A percentile compares a stretch with the other conserved stretches of the same genome.
These are phyloP conservation scores for Nannochloropsis gaditana DNA, from an alignment of 108 stramenopile species.

Conservation along the genomic window DNA sequence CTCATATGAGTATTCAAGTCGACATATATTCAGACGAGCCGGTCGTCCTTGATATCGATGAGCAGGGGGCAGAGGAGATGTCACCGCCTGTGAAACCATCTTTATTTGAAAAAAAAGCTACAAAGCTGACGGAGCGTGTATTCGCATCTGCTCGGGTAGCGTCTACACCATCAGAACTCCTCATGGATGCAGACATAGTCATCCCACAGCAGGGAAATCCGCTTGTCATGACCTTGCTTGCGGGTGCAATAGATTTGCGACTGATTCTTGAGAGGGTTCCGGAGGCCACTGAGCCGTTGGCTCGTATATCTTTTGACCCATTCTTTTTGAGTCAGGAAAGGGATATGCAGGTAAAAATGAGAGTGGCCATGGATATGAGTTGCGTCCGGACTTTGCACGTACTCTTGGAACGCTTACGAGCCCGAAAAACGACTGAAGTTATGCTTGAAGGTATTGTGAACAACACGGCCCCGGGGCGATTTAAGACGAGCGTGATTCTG, in stretches of 20 bases:
- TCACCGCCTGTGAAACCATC: not conserved
- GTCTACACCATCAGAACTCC: not conserved
- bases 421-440: not conserved
- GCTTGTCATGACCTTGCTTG: conserved; percentile 1
- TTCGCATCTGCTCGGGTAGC: not conserved
- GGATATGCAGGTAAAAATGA: not conserved
- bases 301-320: not conserved
- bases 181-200: not conserved
- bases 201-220: not conserved
- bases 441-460: not conserved
- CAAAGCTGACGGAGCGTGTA: not conserved
- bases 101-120: too few species aligned
- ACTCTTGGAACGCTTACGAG: not conserved
- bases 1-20: not conserved
- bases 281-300: not conserved
- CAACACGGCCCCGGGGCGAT: not conserved
- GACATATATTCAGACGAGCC: not conserved
- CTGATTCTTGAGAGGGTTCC: not conserved
- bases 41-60: not conserved
- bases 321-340: not conserved
- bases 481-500: not conserved
- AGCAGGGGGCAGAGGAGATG: not conserved
- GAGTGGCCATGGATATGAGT: not conserved
- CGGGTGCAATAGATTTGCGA: not conserved
- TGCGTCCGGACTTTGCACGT: not conserved